Evolutionary conservation across 2,329 filamentous ascomycete genomes (phyloP).

Genomic region (Calonectria hongkongensis): DNA sequence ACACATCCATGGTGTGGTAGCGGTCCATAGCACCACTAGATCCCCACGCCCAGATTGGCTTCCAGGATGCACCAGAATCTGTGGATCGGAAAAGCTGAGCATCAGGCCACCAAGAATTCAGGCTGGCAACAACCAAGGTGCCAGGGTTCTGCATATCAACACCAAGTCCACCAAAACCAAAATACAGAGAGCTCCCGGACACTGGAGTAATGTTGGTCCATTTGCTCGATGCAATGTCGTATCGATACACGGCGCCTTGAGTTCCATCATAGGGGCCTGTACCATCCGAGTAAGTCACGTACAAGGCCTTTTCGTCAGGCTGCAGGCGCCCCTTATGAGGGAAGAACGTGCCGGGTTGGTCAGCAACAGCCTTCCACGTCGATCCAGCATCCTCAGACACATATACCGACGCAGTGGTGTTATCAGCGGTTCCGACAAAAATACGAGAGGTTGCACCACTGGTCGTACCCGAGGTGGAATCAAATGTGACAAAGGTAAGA

Average conservation of each 20-base stretch:
- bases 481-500: constrained; percentile 73
- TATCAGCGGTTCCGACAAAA: constrained; percentile 74
- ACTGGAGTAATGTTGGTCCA: constrained; percentile 75
- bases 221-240: constrained; percentile 67
- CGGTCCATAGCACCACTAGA: constrained; percentile 66
- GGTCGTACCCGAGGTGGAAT: constrained; percentile 67
- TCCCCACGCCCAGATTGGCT: constrained; percentile 71
- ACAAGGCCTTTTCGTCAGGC: constrained; percentile 70
- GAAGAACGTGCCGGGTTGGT: constrained; percentile 70
- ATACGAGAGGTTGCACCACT: constrained; percentile 72
- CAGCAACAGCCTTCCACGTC: constrained; percentile 70
- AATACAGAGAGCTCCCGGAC: constrained; percentile 62
- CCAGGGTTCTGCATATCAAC: constrained; percentile 73
- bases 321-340: constrained; percentile 73
- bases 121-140: constrained; percentile 72
- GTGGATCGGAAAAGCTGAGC: constrained; percentile 73
- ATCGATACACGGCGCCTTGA: constrained; percentile 72
- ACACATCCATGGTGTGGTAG: constrained; percentile 67
- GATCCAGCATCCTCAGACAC: constrained; percentile 72
- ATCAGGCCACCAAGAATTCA: constrained; percentile 78
- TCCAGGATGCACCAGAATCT: constrained; percentile 73
- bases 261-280: constrained; percentile 75
- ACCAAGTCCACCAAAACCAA: constrained; percentile 74
- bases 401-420: constrained; percentile 71
- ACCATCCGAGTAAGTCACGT: constrained; percentile 73